Conservation (phyloP, 805 yeast species). For the Kregervanrija pseudodelftensis region DNA sequence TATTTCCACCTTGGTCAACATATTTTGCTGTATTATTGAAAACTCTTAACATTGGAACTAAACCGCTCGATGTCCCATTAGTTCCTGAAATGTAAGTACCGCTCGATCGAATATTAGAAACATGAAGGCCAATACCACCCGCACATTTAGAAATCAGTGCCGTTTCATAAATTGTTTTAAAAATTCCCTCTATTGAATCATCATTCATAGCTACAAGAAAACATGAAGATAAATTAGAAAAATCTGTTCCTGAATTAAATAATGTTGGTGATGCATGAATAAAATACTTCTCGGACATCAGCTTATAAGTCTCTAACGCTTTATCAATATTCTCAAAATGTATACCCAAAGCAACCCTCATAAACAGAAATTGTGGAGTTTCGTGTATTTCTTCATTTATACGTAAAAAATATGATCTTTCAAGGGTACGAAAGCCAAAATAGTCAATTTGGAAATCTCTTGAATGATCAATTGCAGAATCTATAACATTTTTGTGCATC, state of each 20-base stretch:
- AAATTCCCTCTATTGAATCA: slow-evolving; percentile 94
- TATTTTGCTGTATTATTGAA: slow-evolving; percentile 94
- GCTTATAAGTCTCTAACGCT: slow-evolving; percentile 74
- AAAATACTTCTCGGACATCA: slow-evolving; percentile 82
- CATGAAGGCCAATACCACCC: slow-evolving; percentile 91
- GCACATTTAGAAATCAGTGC: slow-evolving; percentile 92
- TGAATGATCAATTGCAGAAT: slow-evolving; percentile 59
- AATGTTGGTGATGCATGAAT: slow-evolving; percentile 95
- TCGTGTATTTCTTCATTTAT: slow-evolving; percentile 65
- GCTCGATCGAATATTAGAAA: slow-evolving; percentile 77
- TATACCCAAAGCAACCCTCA: slow-evolving; percentile 90
- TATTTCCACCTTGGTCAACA: slow-evolving; percentile 98
- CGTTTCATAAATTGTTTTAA: slow-evolving; percentile 77
- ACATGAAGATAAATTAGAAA: slow-evolving; percentile 84
- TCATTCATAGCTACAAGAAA: slow-evolving; percentile 86
- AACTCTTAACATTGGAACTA: slow-evolving; percentile 94
- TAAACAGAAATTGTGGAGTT: slow-evolving; percentile 83
- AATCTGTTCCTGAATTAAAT: slow-evolving; percentile 87
- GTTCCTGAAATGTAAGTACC: slow-evolving; percentile 90
- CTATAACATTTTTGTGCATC: slow-evolving; percentile 51
- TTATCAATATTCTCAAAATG: slow-evolving; percentile 62
- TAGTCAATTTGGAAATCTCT: slow-evolving; percentile 76
- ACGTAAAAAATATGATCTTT: slow-evolving; percentile 73
- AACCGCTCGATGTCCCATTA: slow-evolving; percentile 86
- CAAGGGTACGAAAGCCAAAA: slow-evolving; percentile 90